Evolutionary conservation across 257 asterid species (phyloP), one percentile per base, ranked within the genome.

Genomic region (Gynochthodes officinalis): DNA sequence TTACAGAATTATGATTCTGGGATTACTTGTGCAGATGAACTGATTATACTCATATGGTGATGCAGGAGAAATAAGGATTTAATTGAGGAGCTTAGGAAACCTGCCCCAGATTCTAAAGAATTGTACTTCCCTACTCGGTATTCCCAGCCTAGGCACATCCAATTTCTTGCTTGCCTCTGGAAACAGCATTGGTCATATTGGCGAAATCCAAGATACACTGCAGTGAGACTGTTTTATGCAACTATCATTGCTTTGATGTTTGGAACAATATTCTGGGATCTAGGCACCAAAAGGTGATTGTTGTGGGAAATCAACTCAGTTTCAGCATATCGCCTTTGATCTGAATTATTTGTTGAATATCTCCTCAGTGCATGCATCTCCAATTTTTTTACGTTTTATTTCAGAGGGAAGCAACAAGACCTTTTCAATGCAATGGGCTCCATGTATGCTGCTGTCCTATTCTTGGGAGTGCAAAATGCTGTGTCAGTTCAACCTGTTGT

Each of bases 221-320:
- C 98, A 10, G 97, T 93, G 18, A 95, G 96, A 60, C 83, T 93
- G 84, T 83, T 93, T 81, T 93, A 86, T 83, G 87, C 98, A 0
- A 81, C 84, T 18, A 80, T 89, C 83, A 85, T 89, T 43, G 90
- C 98, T 0, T 73, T 93, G 84, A 87, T 93, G 97, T 89, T 89
- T n/a, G 98, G 98, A 64, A 84, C 96, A 66, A 89, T 93, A 32
- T 93, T 95, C 84, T 93, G 98, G 98, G 86, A 82, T 78, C 85
- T 90, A 62, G 98, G 98, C 71, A 85, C 96, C 66, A 87, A 89
- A 85, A 90, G 97, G 98, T 92, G 8, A 37, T 7, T n/a, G n/a
- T n/a, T n/a, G n/a, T n/a, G n/a, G n/a, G n/a, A n/a, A n/a, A n/a
- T n/a, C n/a, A n/a, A n/a, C n/a, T n/a, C n/a, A n/a, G n/a, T 61